Conservation (phyloP, 495 filamentous ascomycete genomes). For the Tuber brumale region DNA sequence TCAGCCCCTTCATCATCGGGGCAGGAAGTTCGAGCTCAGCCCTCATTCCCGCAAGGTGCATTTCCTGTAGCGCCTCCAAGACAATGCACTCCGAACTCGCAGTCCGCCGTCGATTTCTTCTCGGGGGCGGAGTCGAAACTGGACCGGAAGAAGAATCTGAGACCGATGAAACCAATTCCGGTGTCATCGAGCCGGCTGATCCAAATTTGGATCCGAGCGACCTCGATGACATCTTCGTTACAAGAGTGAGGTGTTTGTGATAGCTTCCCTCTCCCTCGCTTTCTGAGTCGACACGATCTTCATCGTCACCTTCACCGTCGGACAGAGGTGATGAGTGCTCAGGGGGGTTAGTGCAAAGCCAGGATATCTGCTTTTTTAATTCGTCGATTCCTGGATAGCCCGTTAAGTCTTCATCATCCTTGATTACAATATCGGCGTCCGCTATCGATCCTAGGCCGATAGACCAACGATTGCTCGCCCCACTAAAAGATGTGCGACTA, state of each 20-base stretch:
- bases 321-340: conserved; percentile 27
- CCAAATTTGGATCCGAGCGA: conserved; percentile 7
- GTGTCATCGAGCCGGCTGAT: conserved; percentile 16
- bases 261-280: conserved; percentile 30
- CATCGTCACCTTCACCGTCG: conserved; percentile 25
- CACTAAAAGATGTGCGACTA: conserved; percentile 18
- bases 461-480: conserved; percentile 14
- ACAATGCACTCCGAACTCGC: conserved; percentile 41
- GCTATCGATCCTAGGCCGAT: conserved; percentile 35
- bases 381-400: conserved; percentile 35
- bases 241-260: conserved; percentile 20
- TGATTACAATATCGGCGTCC: conserved; percentile 33
- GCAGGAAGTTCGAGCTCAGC: conserved; percentile 4
- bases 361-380: conserved; percentile 36
- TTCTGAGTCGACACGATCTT: conserved; percentile 1
- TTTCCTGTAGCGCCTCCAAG: conserved; percentile 37
- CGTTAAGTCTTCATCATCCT: conserved; percentile 33
- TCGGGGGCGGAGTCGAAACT: conserved; percentile 20
- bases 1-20: background rate
- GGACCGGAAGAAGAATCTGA: conserved; percentile 21
- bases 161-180: conserved; percentile 25
- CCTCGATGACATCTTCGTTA: conserved; percentile 24
- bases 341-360: conserved; percentile 32
- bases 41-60: conserved; percentile 23
- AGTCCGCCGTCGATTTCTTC: conserved; percentile 35